Evolutionary conservation across 2,329 filamentous ascomycete genomes (phyloP).

Genomic region (Stromatinia cepivora): DNA sequence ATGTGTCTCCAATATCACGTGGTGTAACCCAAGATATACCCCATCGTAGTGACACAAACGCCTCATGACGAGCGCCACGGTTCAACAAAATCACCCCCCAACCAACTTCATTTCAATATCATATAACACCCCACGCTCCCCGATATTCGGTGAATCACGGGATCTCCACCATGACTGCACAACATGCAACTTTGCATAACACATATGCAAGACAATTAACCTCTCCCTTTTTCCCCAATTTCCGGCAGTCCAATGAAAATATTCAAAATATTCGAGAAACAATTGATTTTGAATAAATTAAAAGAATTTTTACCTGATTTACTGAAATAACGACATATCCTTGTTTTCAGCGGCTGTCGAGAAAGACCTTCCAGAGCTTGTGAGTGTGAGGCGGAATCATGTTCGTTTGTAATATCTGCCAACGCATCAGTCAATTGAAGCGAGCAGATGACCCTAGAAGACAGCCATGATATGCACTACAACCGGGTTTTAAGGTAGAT

Average conservation of each 20-base stretch:
- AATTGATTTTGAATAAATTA: conserved; percentile 20
- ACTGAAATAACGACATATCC: conserved; percentile 40
- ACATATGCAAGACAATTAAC: conserved; percentile 30
- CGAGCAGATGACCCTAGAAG: conserved; percentile 32
- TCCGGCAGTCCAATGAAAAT: conserved; percentile 37
- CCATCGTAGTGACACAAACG: conserved; percentile 23
- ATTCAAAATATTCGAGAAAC: conserved; percentile 26
- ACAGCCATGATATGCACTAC: conserved; percentile 31
- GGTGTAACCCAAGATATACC: conserved; percentile 28
- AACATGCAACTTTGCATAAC: conserved; percentile 32
- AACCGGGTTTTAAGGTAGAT: conserved; percentile 28
- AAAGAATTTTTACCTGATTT: conserved; percentile 33
- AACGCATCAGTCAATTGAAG: conserved; percentile 36
- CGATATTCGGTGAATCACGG: conserved; percentile 36
- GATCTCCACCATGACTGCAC: conserved; percentile 36
- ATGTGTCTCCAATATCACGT: conserved; percentile 34
- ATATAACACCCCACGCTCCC: conserved; percentile 21
- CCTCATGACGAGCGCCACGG: conserved; percentile 27
- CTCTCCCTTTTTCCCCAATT: conserved; percentile 15
- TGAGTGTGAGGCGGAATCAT: conserved; percentile 35
- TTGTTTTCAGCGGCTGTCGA: conserved; percentile 30
- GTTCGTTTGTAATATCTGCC: conserved; percentile 36
- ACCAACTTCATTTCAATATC: conserved; percentile 7
- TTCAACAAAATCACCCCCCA: conserved; percentile 20
- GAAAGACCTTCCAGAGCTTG: conserved; percentile 24